Evolutionary conservation across 2,329 filamentous ascomycete species (phyloP), one percentile per base, ranked within the genome.

Genomic region (Sclerotinia minor): DNA sequence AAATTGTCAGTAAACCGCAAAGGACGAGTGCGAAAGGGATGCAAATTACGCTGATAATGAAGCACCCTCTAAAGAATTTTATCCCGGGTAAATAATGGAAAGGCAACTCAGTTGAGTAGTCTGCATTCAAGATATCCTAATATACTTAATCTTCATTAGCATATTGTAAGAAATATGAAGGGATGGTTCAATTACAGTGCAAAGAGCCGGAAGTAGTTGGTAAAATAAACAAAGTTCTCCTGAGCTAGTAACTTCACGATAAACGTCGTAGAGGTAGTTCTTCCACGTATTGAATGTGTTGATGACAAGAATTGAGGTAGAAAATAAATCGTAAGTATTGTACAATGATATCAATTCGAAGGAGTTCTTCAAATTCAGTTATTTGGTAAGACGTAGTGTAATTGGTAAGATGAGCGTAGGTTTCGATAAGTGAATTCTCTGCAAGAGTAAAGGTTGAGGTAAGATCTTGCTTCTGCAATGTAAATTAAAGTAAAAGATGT

Each of bases 41-140:
- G 38, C 9, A 44, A 44, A 35, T 26, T 58, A 58, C 54, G 8
- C 9, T 58, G n/a, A 44, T n/a, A 26, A 29, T n/a, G 54, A 58
- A 58, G 6, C 44, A 19, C 41, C 54, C 41, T 58, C n/a, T 11
- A 11, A 15, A 44, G 35, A 58, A 26, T n/a, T 58, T 26, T 15
- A n/a, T 24, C n/a, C 26, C 21, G 19, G 35, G n/a, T 57, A 58
- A 44, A 44, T 58, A 58, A 9, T 26, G n/a, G 3, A 44, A 44
- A 58, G 21, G 8, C 35, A 44, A 58, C 35, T 41, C 54, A 44
- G 26, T 41, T 58, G 54, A 44, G 38, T 58, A n/a, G 7, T 58
- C 35, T 44, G n/a, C 35, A 35, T 9, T 58, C 5, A n/a, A 26
- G 5, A 58, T 44, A 26, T 26, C n/a, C n/a, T 21, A 19, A 44